Evolutionary conservation across 768 basidiomycete species (phyloP).

Genomic region (Mycena olivaceomarginata): DNA sequence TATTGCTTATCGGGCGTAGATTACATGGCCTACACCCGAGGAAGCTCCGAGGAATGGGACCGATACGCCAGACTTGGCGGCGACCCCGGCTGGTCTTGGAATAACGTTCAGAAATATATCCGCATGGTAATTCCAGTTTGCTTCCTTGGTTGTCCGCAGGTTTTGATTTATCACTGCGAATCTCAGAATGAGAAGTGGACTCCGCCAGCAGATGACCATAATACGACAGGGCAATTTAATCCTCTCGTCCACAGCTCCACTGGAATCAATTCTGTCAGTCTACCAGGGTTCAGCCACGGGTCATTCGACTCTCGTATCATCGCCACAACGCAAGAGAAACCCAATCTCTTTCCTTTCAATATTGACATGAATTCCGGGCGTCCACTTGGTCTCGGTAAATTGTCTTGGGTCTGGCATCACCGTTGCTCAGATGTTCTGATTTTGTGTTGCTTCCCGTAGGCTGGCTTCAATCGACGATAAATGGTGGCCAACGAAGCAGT

Average conservation of each 20-base stretch:
- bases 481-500: constrained; percentile 47
- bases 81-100: constrained; percentile 66
- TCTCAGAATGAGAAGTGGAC: constrained; percentile 56
- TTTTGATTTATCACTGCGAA: background rate
- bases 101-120: background rate
- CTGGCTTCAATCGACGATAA: constrained; percentile 50
- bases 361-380: constrained; percentile 59
- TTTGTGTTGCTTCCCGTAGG: constrained; percentile 18
- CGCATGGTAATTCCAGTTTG: no score
- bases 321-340: constrained; percentile 49
- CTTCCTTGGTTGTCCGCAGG: no score
- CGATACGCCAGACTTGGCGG: constrained; percentile 67
- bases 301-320: constrained; percentile 52
- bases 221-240: constrained; percentile 55
- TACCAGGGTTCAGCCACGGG: constrained; percentile 49
- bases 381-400: constrained; percentile 56
- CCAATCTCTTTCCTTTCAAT: constrained; percentile 59
- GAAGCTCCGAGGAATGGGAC: constrained; percentile 68
- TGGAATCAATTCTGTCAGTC: constrained; percentile 53
- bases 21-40: constrained; percentile 54
- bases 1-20: constrained; percentile 33
- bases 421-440: no score
- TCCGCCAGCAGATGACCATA: constrained; percentile 54
- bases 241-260: constrained; percentile 52
- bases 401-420: background rate